Conservation (phyloP, 768 basidiomycete genomes). For the Aureoboletus auriporus region DNA sequence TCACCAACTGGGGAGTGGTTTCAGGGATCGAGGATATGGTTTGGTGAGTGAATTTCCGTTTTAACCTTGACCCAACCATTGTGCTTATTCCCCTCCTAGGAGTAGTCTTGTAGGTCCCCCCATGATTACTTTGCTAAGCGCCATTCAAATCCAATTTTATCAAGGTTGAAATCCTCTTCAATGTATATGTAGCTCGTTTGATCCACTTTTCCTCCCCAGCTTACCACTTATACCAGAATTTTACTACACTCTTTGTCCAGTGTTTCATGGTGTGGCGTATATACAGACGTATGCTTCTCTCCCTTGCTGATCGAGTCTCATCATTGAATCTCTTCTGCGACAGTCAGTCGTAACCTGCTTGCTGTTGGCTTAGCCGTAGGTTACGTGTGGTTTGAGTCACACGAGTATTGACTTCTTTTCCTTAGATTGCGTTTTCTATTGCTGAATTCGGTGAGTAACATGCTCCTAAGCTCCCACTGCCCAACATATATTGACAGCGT, state of each 20-base stretch:
- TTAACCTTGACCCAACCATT: background rate
- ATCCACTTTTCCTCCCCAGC: background rate
- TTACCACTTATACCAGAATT: constrained; percentile 17
- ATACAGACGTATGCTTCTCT: constrained; percentile 38
- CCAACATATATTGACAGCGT: too few species aligned
- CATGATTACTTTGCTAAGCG: background rate
- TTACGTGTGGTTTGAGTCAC: background rate
- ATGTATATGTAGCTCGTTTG: constrained; percentile 25
- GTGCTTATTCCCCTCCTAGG: constrained; percentile 13
- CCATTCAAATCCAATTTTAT: constrained; percentile 5
- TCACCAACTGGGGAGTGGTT: constrained; percentile 36
- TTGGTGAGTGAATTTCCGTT: constrained; percentile 32
- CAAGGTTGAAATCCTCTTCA: constrained; percentile 48
- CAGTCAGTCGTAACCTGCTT: constrained; percentile 47
- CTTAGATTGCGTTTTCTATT: too few species aligned
- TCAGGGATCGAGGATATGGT: constrained; percentile 31
- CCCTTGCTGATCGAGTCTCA: background rate
- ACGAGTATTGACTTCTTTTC: too few species aligned
- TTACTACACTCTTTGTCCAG: constrained; percentile 51
- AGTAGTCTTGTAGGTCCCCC: constrained; percentile 18
- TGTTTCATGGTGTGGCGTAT: constrained; percentile 49
- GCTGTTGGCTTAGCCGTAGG: constrained; percentile 30
- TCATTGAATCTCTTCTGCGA: constrained; percentile 8
- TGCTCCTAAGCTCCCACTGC: too few species aligned
- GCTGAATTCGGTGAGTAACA: too few species aligned